Percentiles rank a stretch among this genome's conserved stretches.
Evolutionary conservation across 164 flowering plant genomes (phyloP).

Genomic region (Aristolochia contorta): DNA sequence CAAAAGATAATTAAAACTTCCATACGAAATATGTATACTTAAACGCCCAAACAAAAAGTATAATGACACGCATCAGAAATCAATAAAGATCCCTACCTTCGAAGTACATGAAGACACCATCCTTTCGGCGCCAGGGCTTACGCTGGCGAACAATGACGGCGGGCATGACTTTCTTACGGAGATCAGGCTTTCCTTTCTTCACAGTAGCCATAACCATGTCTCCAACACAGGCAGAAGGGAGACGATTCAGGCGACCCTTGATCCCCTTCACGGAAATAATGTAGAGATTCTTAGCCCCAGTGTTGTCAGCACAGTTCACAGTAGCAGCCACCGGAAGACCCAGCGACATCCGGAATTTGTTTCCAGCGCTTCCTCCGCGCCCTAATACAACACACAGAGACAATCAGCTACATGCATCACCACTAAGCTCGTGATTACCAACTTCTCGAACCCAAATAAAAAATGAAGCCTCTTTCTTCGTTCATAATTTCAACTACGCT

Average conservation of each 20-base stretch:
- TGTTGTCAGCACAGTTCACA: slow-evolving; percentile 76
- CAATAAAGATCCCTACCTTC: slow-evolving; percentile 33
- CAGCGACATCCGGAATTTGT: slow-evolving; percentile 82
- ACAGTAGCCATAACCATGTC: slow-evolving; percentile 88
- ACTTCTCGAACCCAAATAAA: too few relatives aligned
- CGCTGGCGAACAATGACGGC: slow-evolving; percentile 78
- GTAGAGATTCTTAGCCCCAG: slow-evolving; percentile 76
- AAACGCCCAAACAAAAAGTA: too few relatives aligned
- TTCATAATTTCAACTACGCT: too few relatives aligned
- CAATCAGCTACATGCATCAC: neutral
- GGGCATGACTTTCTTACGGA: slow-evolving; percentile 78
- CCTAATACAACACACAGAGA: slow-evolving; percentile 18
- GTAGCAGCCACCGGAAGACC: slow-evolving; percentile 82
- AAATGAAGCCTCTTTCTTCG: too few relatives aligned
- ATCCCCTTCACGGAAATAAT: slow-evolving; percentile 75
- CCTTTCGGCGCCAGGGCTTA: slow-evolving; percentile 86
- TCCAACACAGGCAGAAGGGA: slow-evolving; percentile 76
- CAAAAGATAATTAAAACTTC: too few relatives aligned
- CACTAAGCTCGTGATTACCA: too few relatives aligned
- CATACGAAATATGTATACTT: too few relatives aligned
- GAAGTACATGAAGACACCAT: slow-evolving; percentile 70
- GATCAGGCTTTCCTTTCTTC: slow-evolving; percentile 81
- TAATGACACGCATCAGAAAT: neutral
- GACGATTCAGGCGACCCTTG: slow-evolving; percentile 61
- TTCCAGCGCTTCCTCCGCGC: slow-evolving; percentile 71